phyloP scores from a whole-genome alignment of 2,329 filamentous ascomycete species.

The Fusarium sp. region DNA sequence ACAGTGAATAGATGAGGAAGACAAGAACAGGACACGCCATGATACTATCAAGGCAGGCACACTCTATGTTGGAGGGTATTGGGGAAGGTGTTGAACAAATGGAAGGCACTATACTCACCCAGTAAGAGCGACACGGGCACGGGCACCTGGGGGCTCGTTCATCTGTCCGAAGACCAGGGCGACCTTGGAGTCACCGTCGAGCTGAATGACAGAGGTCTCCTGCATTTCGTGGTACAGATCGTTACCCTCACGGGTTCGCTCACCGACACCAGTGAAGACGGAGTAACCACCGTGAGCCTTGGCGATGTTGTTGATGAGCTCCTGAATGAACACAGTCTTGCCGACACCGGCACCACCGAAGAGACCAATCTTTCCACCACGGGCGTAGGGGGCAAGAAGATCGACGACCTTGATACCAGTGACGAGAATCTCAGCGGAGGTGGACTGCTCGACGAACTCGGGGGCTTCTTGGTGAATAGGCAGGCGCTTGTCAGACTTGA shows the following conservation, averaged over 20 bases:
- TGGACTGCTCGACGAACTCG: conserved; percentile 94
- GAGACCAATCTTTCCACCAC: conserved; percentile 99
- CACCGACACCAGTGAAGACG: conserved; percentile 99
- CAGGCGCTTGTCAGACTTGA: conserved; percentile 88
- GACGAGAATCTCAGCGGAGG: conserved; percentile 93
- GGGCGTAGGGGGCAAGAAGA: conserved; percentile 97
- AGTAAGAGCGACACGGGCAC: conserved; percentile 99
- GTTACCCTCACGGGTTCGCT: conserved; percentile 99
- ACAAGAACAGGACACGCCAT: too few species aligned
- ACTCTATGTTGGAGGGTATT: too few species aligned
- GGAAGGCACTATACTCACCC: conserved; percentile 57
- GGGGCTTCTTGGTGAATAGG: conserved; percentile 97
- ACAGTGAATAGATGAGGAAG: too few species aligned
- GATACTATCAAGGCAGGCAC: too few species aligned
- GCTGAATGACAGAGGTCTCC: conserved; percentile 99
- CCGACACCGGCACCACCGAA: conserved; percentile 99
- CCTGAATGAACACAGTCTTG: conserved; percentile 99
- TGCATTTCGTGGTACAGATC: conserved; percentile 99
- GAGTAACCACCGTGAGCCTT: conserved; percentile 99
- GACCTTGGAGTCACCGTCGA: conserved; percentile 99
- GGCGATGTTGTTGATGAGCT: conserved; percentile 99
- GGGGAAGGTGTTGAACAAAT: conserved; percentile 2
- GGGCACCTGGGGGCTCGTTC: conserved; percentile 99
- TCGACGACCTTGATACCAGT: conserved; percentile 99
- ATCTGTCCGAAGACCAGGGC: conserved; percentile 99